Percentiles rank a stretch among this genome's conserved stretches.
phyloP scores from a whole-genome alignment of 192 early-diverging fungal genomes.

The Rhizoclosmatium globosum region DNA sequence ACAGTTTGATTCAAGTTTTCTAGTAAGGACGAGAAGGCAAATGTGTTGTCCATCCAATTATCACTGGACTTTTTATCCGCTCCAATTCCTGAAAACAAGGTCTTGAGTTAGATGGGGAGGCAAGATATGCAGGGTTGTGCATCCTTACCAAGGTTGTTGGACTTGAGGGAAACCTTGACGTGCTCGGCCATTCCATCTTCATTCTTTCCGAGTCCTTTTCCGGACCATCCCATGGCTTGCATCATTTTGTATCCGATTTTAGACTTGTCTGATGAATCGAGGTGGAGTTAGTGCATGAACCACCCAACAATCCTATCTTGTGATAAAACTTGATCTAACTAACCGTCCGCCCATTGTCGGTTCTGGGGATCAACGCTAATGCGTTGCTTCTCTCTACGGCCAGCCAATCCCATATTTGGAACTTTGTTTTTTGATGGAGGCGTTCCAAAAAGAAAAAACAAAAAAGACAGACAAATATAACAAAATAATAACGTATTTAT shows the following conservation, averaged over 20 bases:
- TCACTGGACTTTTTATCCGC: conserved; percentile 85
- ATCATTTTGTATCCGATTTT: conserved; percentile 93
- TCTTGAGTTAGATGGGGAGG: conserved; percentile 3
- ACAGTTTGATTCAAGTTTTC: conserved; percentile 72
- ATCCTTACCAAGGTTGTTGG: conserved; percentile 77
- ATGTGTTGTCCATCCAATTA: conserved; percentile 95
- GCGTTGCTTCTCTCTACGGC: conserved; percentile 75
- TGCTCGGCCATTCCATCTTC: conserved; percentile 86
- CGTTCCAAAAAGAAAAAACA: conserved; percentile 1
- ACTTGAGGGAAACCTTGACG: conserved; percentile 87
- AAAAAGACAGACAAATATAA: conserved; percentile 6
- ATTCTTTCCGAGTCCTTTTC: conserved; percentile 90
- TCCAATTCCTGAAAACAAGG: conserved; percentile 62
- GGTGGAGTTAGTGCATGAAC: not conserved
- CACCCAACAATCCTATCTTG: not conserved
- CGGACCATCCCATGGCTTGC: conserved; percentile 97
- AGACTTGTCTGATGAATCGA: conserved; percentile 63
- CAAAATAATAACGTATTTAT: not conserved
- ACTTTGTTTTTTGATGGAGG: not conserved
- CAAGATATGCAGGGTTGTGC: not conserved
- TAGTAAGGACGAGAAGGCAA: conserved; percentile 84
- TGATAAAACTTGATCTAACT: not conserved
- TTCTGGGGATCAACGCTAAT: conserved; percentile 92
- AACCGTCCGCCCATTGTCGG: conserved; percentile 86
- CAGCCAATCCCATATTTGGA: conserved; percentile 73